Evolutionary conservation across 2,329 filamentous ascomycete genomes (phyloP).

Genomic region (Myrmaecium sp.): DNA sequence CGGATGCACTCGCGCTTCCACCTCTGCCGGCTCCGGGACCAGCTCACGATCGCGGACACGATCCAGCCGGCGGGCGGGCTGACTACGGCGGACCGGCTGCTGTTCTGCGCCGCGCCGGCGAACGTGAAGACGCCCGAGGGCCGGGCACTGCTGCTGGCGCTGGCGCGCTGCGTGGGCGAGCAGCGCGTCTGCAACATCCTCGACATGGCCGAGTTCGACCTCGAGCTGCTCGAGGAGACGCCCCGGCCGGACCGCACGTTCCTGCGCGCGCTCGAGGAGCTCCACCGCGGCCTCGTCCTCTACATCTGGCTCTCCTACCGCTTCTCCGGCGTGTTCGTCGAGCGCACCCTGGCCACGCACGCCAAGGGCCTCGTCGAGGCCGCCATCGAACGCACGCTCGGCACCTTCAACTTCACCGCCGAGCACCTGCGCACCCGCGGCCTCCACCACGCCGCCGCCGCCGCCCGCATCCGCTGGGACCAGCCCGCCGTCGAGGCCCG

Average conservation of each 20-base stretch:
- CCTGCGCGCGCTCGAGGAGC: constrained; percentile 50
- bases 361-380: constrained; percentile 63
- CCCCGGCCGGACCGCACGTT: constrained; percentile 34
- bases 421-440: constrained; percentile 9
- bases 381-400: constrained; percentile 49
- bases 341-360: constrained; percentile 59
- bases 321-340: constrained; percentile 63
- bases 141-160: constrained; percentile 39
- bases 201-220: constrained; percentile 50
- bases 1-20: constrained; percentile 49
- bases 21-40: constrained; percentile 47
- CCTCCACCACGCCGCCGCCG: no score
- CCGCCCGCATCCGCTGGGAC: no score
- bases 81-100: constrained; percentile 55
- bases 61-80: constrained; percentile 56
- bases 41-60: constrained; percentile 50
- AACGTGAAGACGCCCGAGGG: constrained; percentile 33
- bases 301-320: constrained; percentile 93
- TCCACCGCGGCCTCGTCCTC: constrained; percentile 69
- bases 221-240: constrained; percentile 53
- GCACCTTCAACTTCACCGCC: constrained; percentile 33
- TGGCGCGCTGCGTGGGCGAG: constrained; percentile 53
- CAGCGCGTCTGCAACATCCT: constrained; percentile 51
- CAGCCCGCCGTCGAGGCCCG: no score
- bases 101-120: constrained; percentile 57